A percentile compares a stretch with the other conserved stretches of the same genome.
Evolutionary conservation across 129 eudicot genomes (phyloP).

Genomic region (Helianthus tuberosus): DNA sequence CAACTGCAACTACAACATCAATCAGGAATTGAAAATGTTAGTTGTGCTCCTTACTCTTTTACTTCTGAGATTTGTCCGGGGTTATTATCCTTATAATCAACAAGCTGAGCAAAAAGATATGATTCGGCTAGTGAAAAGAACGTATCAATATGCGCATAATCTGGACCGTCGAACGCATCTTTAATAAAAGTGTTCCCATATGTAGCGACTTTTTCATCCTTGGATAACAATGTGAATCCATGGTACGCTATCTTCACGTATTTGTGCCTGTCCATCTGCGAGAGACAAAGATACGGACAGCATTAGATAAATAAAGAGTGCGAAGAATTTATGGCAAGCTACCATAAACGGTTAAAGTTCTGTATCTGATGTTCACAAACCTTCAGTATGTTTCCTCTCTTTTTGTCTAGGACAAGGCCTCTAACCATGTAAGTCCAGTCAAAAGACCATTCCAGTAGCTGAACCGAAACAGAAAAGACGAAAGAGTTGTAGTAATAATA

Average conservation of each 20-base stretch:
- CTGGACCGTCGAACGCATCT: slow-evolving; percentile 81
- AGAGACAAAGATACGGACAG: background rate
- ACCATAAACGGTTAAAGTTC: background rate
- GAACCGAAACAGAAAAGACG: slow-evolving; percentile 21
- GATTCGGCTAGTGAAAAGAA: slow-evolving; percentile 94
- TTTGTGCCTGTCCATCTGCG: slow-evolving; percentile 96
- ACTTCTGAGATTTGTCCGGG: slow-evolving; percentile 60
- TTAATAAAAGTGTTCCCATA: slow-evolving; percentile 55
- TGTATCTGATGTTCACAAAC: slow-evolving; percentile 39
- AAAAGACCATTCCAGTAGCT: slow-evolving; percentile 77
- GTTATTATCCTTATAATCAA: slow-evolving; percentile 82
- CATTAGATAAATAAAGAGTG: background rate
- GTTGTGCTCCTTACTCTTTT: slow-evolving; percentile 66
- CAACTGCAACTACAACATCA: slow-evolving; percentile 23
- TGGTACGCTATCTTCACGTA: slow-evolving; percentile 95
- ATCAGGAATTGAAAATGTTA: slow-evolving; percentile 6
- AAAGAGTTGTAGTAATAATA: background rate
- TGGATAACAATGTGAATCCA: slow-evolving; percentile 77
- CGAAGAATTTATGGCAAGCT: background rate
- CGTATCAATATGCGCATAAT: slow-evolving; percentile 92
- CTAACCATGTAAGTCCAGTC: slow-evolving; percentile 96
- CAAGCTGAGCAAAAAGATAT: slow-evolving; percentile 93
- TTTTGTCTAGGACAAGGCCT: slow-evolving; percentile 90
- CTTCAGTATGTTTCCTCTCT: slow-evolving; percentile 95
- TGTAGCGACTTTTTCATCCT: slow-evolving; percentile 72